phyloP scores from a whole-genome alignment of 179 eudicot genomes.

The Nepenthes alata region DNA sequence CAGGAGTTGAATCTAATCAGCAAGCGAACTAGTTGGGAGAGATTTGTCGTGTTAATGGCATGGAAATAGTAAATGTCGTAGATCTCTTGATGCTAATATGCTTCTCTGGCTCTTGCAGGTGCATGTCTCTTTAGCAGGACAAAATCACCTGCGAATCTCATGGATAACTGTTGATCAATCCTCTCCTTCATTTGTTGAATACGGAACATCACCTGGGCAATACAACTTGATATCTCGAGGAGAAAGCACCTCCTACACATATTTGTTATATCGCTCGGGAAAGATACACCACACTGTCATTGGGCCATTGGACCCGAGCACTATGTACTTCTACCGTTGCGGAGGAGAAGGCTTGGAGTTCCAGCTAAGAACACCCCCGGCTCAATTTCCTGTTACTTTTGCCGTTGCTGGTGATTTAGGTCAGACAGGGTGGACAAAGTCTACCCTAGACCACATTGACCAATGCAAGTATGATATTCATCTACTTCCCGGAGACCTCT shows the following conservation, averaged over 20 bases:
- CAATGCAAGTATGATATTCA: slow-evolving; percentile 77
- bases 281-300: slow-evolving; percentile 84
- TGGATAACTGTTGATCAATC: slow-evolving; percentile 68
- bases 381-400: slow-evolving; percentile 71
- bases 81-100: not conserved
- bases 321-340: slow-evolving; percentile 70
- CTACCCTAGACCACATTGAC: slow-evolving; percentile 76
- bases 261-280: slow-evolving; percentile 65
- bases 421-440: slow-evolving; percentile 89
- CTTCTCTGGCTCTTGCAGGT: slow-evolving; percentile 37
- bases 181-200: slow-evolving; percentile 68
- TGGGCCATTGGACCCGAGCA: slow-evolving; percentile 61
- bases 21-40: too few relatives aligned
- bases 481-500: slow-evolving; percentile 88
- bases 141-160: slow-evolving; percentile 64
- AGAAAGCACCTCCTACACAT: slow-evolving; percentile 61
- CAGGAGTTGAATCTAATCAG: too few relatives aligned
- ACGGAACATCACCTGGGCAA: slow-evolving; percentile 68
- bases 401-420: slow-evolving; percentile 95
- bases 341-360: slow-evolving; percentile 79
- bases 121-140: slow-evolving; percentile 76
- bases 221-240: slow-evolving; percentile 51
- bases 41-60: too few relatives aligned
- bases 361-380: slow-evolving; percentile 75
- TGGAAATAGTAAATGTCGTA: too few relatives aligned